Conservation (phyloP, 805 yeast species). For the Suhomyces sp. region DNA sequence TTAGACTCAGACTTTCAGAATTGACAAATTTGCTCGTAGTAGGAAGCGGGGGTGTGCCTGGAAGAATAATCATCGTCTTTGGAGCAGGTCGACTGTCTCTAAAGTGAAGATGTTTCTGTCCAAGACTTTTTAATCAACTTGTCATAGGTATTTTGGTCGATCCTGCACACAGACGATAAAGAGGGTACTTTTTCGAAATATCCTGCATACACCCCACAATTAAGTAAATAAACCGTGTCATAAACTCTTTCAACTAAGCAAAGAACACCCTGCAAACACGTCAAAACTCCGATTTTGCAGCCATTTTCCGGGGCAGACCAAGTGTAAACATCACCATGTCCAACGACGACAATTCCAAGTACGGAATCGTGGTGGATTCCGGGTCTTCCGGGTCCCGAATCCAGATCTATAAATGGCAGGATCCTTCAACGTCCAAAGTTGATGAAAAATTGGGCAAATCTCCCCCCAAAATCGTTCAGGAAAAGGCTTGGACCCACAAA, state of each 20-base stretch:
- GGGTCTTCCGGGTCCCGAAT: constrained; percentile 95
- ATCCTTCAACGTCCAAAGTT: constrained; percentile 32
- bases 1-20: not conserved
- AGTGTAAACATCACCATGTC: constrained; percentile 13
- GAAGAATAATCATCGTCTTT: constrained; percentile 1
- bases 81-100: not conserved
- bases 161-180: no score
- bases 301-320: no score
- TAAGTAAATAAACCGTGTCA: no score
- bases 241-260: no score
- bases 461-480: constrained; percentile 67
- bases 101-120: no score
- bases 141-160: no score
- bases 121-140: no score
- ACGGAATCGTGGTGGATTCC: constrained; percentile 90
- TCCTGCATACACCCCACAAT: no score
- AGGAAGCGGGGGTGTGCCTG: constrained; percentile 3
- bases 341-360: constrained; percentile 29
- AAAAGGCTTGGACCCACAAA: constrained; percentile 67
- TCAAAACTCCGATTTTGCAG: no score
- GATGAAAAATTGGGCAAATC: constrained; percentile 35
- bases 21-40: not conserved
- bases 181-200: no score
- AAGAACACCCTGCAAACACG: no score
- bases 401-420: constrained; percentile 80